phyloP scores from a whole-genome alignment of 1,284 basidiomycete genomes.

The Apiotrichum laibachii region DNA sequence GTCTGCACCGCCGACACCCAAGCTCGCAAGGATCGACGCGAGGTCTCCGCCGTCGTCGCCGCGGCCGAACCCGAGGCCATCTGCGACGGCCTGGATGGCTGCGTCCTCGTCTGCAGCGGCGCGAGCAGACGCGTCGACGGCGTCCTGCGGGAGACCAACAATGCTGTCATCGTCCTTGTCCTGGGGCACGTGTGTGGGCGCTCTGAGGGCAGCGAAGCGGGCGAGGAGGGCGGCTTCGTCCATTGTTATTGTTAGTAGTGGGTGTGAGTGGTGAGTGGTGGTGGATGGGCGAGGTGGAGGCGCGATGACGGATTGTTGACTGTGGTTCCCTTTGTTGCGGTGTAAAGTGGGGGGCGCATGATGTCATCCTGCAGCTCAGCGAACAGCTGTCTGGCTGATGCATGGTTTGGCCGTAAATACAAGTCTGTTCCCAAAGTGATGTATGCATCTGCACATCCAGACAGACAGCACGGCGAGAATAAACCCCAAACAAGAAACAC shows the following conservation, averaged over 20 bases:
- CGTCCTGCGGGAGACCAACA: background rate
- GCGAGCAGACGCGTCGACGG: conserved; percentile 2
- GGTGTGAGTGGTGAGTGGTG: background rate
- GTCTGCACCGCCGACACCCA: background rate
- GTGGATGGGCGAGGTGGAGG: too few relatives aligned
- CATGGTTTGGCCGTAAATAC: too few relatives aligned
- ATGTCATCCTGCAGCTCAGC: too few relatives aligned
- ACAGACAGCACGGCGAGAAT: too few relatives aligned
- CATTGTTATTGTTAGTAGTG: background rate
- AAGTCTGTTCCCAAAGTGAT: too few relatives aligned
- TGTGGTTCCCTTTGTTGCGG: too few relatives aligned
- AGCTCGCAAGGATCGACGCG: conserved; percentile 19
- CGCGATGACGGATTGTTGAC: too few relatives aligned
- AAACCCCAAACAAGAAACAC: too few relatives aligned
- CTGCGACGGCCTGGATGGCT: conserved; percentile 31
- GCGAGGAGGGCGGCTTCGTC: conserved; percentile 15
- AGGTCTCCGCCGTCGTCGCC: conserved; percentile 19
- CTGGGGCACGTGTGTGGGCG: conserved; percentile 1
- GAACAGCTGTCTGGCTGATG: too few relatives aligned
- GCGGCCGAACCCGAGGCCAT: conserved; percentile 10
- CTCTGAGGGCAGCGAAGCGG: conserved; percentile 13
- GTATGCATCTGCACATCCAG: too few relatives aligned
- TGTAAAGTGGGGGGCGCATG: too few relatives aligned
- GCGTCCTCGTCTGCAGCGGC: conserved; percentile 24
- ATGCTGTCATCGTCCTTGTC: background rate